Evolutionary conservation across 306 rosid species (phyloP), one percentile per base, ranked within the genome.

Genomic region (Hippophae gyantsensis): DNA sequence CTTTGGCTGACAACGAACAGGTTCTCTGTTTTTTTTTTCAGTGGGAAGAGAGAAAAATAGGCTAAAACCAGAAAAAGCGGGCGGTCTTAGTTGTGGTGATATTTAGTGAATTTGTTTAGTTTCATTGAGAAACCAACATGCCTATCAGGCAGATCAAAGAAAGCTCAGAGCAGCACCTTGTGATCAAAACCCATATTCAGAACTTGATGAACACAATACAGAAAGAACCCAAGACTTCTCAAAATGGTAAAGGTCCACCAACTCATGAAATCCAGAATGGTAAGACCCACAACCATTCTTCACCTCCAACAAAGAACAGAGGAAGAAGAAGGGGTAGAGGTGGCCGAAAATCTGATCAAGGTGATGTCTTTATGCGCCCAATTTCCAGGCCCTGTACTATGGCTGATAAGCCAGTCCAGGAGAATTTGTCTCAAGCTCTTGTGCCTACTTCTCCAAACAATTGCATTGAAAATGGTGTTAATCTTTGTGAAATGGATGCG

Each of bases 61-160:
- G 63, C 73, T 54, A 12, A 49, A 63, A 74, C 71, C 58, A 60
- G 69, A 72, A 66, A 75, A 66, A 56, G 61, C 27, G 57, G 48
- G 58, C 58, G 45, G 52, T 14, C 55, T 42, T n/a, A 32, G 5
- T 32, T 32, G 38, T 49, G 55, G 40, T 66, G 81, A 54, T 66
- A 62, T 76, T 74, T 63, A 47, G 63, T 69, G 73, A 70, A 69
- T 70, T 66, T 61, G 76, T 53, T 46, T 57, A 60, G 54, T 60
- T 66, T 73, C 56, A 48, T 65, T 73, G 54, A 42, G 52, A 48
- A 54, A 57, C 60, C 66, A 78, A 60, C 78, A 92, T 92, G 96
- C 99, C 99, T n/a, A 72, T 87, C 62, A 76, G 95, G 79, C 94
- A 73, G 60, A 87, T 87, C 97, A 92, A 86, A 54, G 99, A 92